phyloP scores from a whole-genome alignment of 2,329 filamentous ascomycete genomes.

The Xylaria sp. region DNA sequence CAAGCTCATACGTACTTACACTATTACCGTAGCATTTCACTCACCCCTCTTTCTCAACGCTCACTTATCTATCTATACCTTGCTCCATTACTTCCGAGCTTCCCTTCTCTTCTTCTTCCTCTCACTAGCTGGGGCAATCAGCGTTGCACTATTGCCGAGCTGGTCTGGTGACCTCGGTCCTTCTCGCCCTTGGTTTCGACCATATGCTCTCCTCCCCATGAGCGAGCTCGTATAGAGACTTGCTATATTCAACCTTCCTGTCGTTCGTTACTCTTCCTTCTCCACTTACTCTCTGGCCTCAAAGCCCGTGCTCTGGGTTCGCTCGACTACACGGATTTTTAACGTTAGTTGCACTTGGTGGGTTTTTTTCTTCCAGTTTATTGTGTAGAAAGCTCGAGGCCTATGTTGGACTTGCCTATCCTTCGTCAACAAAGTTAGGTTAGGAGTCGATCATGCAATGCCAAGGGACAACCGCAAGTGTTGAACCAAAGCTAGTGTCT shows the following conservation, averaged over 20 bases:
- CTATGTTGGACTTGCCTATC: background rate
- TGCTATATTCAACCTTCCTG: slow-evolving; percentile 18
- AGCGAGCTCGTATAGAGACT: slow-evolving; percentile 24
- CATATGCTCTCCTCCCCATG: slow-evolving; percentile 17
- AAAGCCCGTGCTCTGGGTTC: background rate
- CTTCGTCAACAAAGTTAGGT: background rate
- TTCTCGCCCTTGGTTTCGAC: slow-evolving; percentile 6
- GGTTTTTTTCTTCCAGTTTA: background rate
- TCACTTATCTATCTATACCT: slow-evolving; percentile 17
- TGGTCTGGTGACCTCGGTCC: slow-evolving; percentile 15
- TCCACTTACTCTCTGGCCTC: background rate
- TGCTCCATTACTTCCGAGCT: slow-evolving; percentile 17
- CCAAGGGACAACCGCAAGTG: background rate
- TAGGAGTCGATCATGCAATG: background rate
- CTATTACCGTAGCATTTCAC: slow-evolving; percentile 17
- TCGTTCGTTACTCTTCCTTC: slow-evolving; percentile 26
- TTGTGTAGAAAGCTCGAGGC: background rate
- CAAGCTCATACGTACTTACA: too few species aligned
- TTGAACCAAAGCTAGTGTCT: background rate
- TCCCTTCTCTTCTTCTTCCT: background rate
- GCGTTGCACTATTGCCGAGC: slow-evolving; percentile 12
- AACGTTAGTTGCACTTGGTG: slow-evolving; percentile 13
- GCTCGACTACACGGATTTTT: background rate
- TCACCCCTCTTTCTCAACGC: slow-evolving; percentile 11
- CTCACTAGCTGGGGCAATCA: slow-evolving; percentile 17